phyloP scores from a whole-genome alignment of 1,284 basidiomycete genomes.

The Volvariella surrecta region DNA sequence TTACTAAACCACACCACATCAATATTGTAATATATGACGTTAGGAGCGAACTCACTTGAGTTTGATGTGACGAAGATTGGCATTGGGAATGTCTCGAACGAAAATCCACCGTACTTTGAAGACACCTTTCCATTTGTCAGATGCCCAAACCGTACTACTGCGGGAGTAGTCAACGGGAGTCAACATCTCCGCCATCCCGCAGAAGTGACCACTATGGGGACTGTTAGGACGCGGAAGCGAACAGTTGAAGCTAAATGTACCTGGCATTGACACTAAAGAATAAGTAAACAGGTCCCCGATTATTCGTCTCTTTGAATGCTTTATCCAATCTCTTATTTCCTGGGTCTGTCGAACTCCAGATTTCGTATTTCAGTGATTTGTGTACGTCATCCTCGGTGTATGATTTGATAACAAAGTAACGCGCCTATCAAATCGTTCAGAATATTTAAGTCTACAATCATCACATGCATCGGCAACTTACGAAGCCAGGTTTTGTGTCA shows the following conservation, averaged over 20 bases:
- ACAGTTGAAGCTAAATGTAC: conserved; percentile 19
- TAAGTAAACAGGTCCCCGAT: conserved; percentile 86
- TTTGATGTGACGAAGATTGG: conserved; percentile 76
- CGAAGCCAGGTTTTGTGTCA: conserved; percentile 72
- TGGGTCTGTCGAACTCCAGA: conserved; percentile 93
- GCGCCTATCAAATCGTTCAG: conserved; percentile 41
- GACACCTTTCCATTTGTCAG: conserved; percentile 97
- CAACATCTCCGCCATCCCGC: conserved; percentile 95
- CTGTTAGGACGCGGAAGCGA: conserved; percentile 6
- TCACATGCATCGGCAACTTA: conserved; percentile 36
- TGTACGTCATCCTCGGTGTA: conserved; percentile 98
- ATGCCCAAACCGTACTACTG: conserved; percentile 92
- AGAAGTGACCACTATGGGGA: conserved; percentile 77
- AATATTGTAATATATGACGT: conserved; percentile 5
- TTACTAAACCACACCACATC: conserved; percentile 49
- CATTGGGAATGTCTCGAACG: conserved; percentile 89
- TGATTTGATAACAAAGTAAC: conserved; percentile 95
- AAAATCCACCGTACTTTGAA: conserved; percentile 96
- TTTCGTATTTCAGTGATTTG: conserved; percentile 93
- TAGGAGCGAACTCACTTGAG: conserved; percentile 52
- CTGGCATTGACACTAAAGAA: conserved; percentile 96
- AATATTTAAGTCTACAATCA: conserved; percentile 3
- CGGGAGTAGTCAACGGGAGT: conserved; percentile 82
- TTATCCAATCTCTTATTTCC: conserved; percentile 94
- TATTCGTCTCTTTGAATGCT: conserved; percentile 85